These are phyloP conservation scores for Akanthomyces muscarius DNA, from an alignment of 2,329 filamentous ascomycete species.

Conservation along the genomic window DNA sequence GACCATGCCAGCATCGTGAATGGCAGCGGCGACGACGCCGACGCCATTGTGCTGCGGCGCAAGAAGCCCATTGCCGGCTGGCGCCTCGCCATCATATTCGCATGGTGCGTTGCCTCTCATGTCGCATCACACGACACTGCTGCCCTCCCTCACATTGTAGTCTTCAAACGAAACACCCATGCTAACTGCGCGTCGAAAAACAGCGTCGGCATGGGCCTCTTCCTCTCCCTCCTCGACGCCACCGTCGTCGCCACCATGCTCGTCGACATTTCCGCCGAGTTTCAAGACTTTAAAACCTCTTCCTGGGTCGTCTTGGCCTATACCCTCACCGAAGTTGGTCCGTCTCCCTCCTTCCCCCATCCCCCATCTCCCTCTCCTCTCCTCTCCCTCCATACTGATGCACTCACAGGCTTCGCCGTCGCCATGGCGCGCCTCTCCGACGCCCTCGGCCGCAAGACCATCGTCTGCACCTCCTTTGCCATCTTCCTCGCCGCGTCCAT, in stretches of 20 bases:
- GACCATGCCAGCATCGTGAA: neutral
- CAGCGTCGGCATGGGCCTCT: constrained; percentile 17
- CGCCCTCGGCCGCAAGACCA: constrained; percentile 19
- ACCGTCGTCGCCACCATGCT: constrained; percentile 19
- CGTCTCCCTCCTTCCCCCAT: neutral
- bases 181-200: neutral
- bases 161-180: neutral
- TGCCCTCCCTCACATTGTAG: no score
- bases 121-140: no score
- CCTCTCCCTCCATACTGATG: neutral
- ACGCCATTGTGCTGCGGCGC: constrained; percentile 17
- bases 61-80: constrained; percentile 21
- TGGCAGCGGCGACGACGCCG: neutral
- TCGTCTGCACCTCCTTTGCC: constrained; percentile 17
- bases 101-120: constrained; percentile 11
- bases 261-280: constrained; percentile 16
- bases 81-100: constrained; percentile 19
- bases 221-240: constrained; percentile 18
- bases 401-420: constrained; percentile 20
- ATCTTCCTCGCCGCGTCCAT: constrained; percentile 22
- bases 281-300: constrained; percentile 15
- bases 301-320: constrained; percentile 18
- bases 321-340: constrained; percentile 18
- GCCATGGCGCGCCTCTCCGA: constrained; percentile 21
- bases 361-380: neutral